Percentiles rank a stretch among this genome's conserved stretches.
phyloP scores from a whole-genome alignment of 805 yeast species.

The Spathaspora arborariae region DNA sequence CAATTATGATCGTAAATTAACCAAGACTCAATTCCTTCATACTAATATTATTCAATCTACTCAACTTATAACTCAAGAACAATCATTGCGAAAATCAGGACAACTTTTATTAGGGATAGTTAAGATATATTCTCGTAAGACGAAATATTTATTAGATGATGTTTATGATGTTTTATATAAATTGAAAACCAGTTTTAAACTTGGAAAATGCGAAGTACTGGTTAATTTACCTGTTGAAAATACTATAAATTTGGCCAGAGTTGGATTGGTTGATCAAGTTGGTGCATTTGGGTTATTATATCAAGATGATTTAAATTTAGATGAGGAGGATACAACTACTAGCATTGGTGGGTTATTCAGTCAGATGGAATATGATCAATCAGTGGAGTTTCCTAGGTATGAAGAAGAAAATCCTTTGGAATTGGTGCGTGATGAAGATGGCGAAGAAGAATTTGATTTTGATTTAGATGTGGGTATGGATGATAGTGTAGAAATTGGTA shows the following conservation, averaged over 20 bases:
- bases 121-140: slow-evolving; percentile 79
- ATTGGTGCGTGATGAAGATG: slow-evolving; percentile 14
- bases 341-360: slow-evolving; percentile 13
- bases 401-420: slow-evolving; percentile 9
- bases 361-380: slow-evolving; percentile 45
- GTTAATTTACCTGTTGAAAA: slow-evolving; percentile 53
- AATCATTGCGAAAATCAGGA: slow-evolving; percentile 77
- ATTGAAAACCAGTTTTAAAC: slow-evolving; percentile 62
- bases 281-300: slow-evolving; percentile 71
- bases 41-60: slow-evolving; percentile 63
- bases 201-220: slow-evolving; percentile 30
- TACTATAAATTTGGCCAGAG: slow-evolving; percentile 55
- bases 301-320: slow-evolving; percentile 52
- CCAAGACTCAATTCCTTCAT: slow-evolving; percentile 66
- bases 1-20: slow-evolving; percentile 72
- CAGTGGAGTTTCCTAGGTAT: slow-evolving; percentile 63
- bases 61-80: slow-evolving; percentile 30
- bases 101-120: slow-evolving; percentile 85
- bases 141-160: slow-evolving; percentile 78
- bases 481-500: slow-evolving; percentile 54
- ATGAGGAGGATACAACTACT: slow-evolving; percentile 15
- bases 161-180: slow-evolving; percentile 71
- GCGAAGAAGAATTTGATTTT: slow-evolving; percentile 47
- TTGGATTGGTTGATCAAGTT: slow-evolving; percentile 71
- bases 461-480: slow-evolving; percentile 26